Evolutionary conservation across 108 stramenopile genomes (phyloP).

Genomic region (Cyclotella kingstonii): DNA sequence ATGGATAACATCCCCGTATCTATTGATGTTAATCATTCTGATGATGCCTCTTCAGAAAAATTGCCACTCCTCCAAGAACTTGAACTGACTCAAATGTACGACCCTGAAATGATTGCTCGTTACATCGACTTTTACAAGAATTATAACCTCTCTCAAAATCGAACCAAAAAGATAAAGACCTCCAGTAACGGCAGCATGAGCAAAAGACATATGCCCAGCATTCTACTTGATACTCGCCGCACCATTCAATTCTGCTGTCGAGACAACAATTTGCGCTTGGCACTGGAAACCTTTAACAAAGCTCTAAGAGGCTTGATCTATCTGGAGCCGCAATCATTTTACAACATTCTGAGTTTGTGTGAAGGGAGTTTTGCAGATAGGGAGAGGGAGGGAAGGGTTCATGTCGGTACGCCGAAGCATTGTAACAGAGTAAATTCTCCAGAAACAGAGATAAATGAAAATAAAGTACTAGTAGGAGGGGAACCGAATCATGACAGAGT

Average conservation of each 20-base stretch:
- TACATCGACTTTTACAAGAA: slow-evolving; percentile 25
- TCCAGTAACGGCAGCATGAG: too few species aligned
- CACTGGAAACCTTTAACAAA: slow-evolving; percentile 51
- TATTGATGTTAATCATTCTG: too few species aligned
- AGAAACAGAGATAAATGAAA: neutral
- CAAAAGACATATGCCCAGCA: slow-evolving; percentile 28
- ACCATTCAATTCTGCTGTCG: slow-evolving; percentile 71
- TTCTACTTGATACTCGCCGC: slow-evolving; percentile 54
- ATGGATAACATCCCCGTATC: too few species aligned
- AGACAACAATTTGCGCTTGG: slow-evolving; percentile 56
- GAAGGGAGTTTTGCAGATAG: slow-evolving; percentile 56
- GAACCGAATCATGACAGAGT: too few species aligned
- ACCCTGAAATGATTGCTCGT: slow-evolving; percentile 8
- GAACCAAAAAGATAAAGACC: slow-evolving; percentile 20
- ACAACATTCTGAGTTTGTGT: slow-evolving; percentile 80
- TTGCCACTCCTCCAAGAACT: too few species aligned
- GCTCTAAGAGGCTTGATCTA: slow-evolving; percentile 40
- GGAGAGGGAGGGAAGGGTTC: slow-evolving; percentile 41
- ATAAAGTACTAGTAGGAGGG: neutral
- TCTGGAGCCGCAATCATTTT: slow-evolving; percentile 76
- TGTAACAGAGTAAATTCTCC: neutral
- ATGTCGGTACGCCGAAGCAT: slow-evolving; percentile 73
- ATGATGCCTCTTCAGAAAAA: too few species aligned
- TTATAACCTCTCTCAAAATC: slow-evolving; percentile 2
- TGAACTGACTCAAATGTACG: too few species aligned